Percentiles rank a stretch among this genome's conserved stretches.
These are phyloP conservation scores for Coemansia sp. DNA, from an alignment of 192 early-diverging fungal genomes.

Conservation along the genomic window DNA sequence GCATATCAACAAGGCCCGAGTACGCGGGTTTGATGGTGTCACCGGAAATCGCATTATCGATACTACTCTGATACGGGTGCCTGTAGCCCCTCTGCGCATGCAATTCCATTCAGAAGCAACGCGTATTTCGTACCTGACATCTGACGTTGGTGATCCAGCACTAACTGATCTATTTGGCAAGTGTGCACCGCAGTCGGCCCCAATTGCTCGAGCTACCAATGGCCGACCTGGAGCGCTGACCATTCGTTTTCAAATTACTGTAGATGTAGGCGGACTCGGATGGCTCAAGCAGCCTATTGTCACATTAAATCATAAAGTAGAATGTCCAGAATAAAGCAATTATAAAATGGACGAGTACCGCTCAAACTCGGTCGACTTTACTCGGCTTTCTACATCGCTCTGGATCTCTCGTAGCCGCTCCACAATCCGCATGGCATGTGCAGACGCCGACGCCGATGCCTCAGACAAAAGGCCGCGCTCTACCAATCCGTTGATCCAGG, in stretches of 20 bases:
- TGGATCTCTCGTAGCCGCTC: slow-evolving; percentile 37
- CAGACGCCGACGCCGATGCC: slow-evolving; percentile 4
- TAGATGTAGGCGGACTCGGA: slow-evolving; percentile 31
- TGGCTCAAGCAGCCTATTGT: slow-evolving; percentile 49
- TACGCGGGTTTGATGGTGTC: slow-evolving; percentile 40
- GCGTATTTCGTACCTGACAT: slow-evolving; percentile 30
- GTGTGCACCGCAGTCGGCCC: slow-evolving; percentile 25
- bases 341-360: slow-evolving; percentile 20
- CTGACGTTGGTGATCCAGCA: slow-evolving; percentile 39
- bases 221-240: slow-evolving; percentile 26
- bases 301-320: slow-evolving; percentile 44
- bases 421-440: slow-evolving; percentile 34
- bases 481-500: slow-evolving; percentile 28
- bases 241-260: slow-evolving; percentile 43
- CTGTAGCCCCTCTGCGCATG: slow-evolving; percentile 14
- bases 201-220: neutral
- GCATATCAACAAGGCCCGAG: slow-evolving; percentile 18
- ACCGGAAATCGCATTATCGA: slow-evolving; percentile 37
- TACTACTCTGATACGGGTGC: slow-evolving; percentile 14
- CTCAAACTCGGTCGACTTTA: slow-evolving; percentile 12
- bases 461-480: slow-evolving; percentile 9
- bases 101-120: slow-evolving; percentile 31
- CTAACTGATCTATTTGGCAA: slow-evolving; percentile 45
- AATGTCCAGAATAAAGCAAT: slow-evolving; percentile 41
- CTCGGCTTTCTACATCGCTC: slow-evolving; percentile 17